Evolutionary conservation across 2,329 filamentous ascomycete species (phyloP), one percentile per base, ranked within the genome.

Genomic region (Diaporthe amygdali): DNA sequence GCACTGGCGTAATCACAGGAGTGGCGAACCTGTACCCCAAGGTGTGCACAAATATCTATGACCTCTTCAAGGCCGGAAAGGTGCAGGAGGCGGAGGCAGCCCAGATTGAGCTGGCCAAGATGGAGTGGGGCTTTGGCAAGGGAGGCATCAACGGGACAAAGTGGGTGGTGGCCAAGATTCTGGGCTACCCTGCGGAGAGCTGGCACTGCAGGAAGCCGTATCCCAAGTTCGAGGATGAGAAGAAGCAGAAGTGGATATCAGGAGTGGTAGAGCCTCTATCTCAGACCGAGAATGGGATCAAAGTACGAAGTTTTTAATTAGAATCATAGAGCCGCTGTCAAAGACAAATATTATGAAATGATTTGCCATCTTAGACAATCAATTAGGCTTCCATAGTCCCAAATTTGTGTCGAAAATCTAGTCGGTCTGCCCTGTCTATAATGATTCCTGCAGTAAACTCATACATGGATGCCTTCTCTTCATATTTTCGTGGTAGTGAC

Each of bases 121-220:
- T 84, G 70, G 88, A 90, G 80, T 88, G 84, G 83, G 88, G 86
- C 1, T 88, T 90, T 67, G 86, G 80, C 34, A 88, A 88, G 77
- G 85, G 86, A 4, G 88, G 87, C n/a, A 88, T 90, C 77, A 89
- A 89, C 75, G 88, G 88, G 12, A 90, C 86, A 9, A 90, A 90
- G 77, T 90, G 86, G 83, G 83, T 89, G n/a, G 87, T 89, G 44
- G 86, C 84, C 46, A 85, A 88, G 76, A 77, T 86, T 32, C 80
- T 80, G 22, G 87, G 86, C n/a, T 90, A 90, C 75, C 83, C 86
- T 1, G 76, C 84, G 39, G 79, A 81, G 20, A 88, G 84, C 76
- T 82, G 82, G 66, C 84, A 89, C 76, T 90, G 86, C 77, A 81
- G 88, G 55, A 79, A 85, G 64, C 88, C 88, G 20, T 89, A 88